Base-by-base conservation (phyloP, 441 rosid species). In the Populus hybrid region DNA sequence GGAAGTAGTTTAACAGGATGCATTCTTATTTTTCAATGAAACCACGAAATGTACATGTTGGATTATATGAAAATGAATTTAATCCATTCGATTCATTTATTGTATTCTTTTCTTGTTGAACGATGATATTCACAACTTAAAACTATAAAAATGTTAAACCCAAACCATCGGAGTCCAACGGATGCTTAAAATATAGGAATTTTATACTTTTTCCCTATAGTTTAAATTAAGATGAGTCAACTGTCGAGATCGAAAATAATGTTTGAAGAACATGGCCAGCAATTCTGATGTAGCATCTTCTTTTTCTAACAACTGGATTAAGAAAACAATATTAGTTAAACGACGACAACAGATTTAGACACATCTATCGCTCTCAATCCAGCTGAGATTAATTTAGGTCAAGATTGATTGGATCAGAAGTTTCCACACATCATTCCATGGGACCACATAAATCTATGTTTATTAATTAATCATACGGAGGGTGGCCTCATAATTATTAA, bases 71-170 rank as follows among this genome's bases (percentile, higher is more conserved):
- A 33, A 33, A 33, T 33, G 0, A 1, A 1, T 33, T 33, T 0
- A 0, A 6, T 0, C 0, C 7, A 33, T 33, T 33, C 1, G 6
- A 0, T 0, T 33, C 0, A 33, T 33, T 33, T 33, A 0, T 33
- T 33, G 0, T 1, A 33, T 1, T 0, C 0, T 33, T 6, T 33
- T 5, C 0, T 33, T 33, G 35, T 33, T 33, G 7, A 0, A 33
- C 0, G 1, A 5, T 5, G 35, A 33, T 0, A 33, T 1, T 6
- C 7, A 1, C 0, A 0, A 0, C 1, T 33, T 6, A 33, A 33
- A 33, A 33, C 36, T 33, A 33, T 0, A 6, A 33, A 33, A 33
- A 33, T 33, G 2, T 33, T 33, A 33, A 33, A 6, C 7, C 36
- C 36, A 33, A 33, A 33, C 0, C 2, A 33, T 6, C 2, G 36